phyloP scores from a whole-genome alignment of 129 eudicot genomes.

The Saussurea involucrata region DNA sequence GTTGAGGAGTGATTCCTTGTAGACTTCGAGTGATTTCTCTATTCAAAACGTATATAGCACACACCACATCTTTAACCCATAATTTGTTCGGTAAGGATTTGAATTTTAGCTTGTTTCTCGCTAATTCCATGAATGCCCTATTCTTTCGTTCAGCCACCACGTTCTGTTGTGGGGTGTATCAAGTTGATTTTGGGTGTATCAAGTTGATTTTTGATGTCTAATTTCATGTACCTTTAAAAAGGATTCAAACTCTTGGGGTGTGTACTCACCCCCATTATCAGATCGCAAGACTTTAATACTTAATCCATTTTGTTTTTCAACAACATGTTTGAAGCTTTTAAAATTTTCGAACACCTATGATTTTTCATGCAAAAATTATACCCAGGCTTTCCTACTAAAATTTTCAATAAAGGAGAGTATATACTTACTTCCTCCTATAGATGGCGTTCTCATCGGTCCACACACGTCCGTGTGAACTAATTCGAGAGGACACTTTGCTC shows the following conservation, averaged over 20 bases:
- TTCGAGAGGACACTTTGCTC: background rate
- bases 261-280: background rate
- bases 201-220: background rate
- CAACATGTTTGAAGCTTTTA: background rate
- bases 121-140: background rate
- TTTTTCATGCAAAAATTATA: too few species aligned
- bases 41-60: background rate
- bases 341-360: slow-evolving; percentile 2
- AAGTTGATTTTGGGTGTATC: background rate
- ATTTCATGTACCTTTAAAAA: background rate
- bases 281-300: too few species aligned
- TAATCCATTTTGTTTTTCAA: slow-evolving; percentile 5
- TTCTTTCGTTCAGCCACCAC: background rate
- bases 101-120: background rate
- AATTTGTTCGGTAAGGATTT: background rate
- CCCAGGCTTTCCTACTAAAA: too few species aligned
- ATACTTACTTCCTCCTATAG: too few species aligned
- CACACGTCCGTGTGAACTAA: background rate
- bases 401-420: too few species aligned
- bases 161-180: too few species aligned
- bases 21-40: background rate
- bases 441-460: too few species aligned
- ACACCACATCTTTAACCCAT: background rate
- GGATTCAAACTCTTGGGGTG: background rate
- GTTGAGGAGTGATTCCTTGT: background rate